Evolutionary conservation across 2,329 filamentous ascomycete species (phyloP).

Genomic region (Beauveria brongniartii): DNA sequence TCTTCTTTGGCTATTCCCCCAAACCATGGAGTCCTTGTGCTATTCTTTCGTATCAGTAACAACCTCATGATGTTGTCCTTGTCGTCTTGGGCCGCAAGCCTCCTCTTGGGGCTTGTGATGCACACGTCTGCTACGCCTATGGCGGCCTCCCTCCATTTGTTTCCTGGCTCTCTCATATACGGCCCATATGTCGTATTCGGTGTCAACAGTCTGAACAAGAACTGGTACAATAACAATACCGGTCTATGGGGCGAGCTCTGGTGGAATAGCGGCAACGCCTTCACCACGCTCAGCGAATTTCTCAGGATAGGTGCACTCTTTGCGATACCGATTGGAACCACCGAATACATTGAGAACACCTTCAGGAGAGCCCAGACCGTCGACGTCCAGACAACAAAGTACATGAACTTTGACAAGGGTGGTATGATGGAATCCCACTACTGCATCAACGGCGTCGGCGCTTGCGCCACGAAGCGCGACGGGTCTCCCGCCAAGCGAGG

Average conservation of each 20-base stretch:
- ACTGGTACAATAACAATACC: slow-evolving; percentile 51
- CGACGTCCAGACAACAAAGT: slow-evolving; percentile 30
- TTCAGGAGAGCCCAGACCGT: slow-evolving; percentile 36
- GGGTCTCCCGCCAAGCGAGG: slow-evolving; percentile 26
- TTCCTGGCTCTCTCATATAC: slow-evolving; percentile 21
- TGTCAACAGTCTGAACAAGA: slow-evolving; percentile 39
- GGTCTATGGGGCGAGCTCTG: slow-evolving; percentile 60
- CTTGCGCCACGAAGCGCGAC: slow-evolving; percentile 12
- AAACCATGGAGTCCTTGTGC: not conserved
- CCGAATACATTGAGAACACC: slow-evolving; percentile 35
- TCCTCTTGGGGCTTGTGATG: not conserved
- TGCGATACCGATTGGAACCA: slow-evolving; percentile 31
- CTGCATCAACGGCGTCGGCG: slow-evolving; percentile 19
- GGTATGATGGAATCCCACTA: slow-evolving; percentile 33
- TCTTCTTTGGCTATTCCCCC: not conserved
- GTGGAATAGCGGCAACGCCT: slow-evolving; percentile 65
- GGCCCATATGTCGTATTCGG: slow-evolving; percentile 24
- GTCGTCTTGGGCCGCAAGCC: not conserved
- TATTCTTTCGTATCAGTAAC: not conserved
- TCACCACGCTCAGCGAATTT: slow-evolving; percentile 55
- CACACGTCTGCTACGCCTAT: not conserved
- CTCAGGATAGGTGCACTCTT: slow-evolving; percentile 25
- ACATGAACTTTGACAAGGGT: slow-evolving; percentile 20
- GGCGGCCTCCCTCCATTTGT: slow-evolving; percentile 1
- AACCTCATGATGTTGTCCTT: not conserved